A percentile compares a stretch with the other conserved stretches of the same genome.
Conservation (phyloP, 345 rosid species). For the Mallotus nudiflorus region DNA sequence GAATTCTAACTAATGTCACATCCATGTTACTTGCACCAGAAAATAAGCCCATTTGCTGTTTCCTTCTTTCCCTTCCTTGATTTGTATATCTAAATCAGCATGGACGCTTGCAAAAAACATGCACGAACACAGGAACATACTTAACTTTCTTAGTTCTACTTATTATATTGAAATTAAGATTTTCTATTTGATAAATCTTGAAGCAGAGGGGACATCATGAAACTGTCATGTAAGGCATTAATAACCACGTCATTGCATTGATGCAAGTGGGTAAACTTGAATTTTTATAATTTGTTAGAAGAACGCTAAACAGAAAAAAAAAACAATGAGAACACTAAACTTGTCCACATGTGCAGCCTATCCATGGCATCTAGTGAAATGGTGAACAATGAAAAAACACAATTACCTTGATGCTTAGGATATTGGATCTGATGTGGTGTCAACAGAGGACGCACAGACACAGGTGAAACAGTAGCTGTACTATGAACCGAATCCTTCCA, state of each 20-base stretch:
- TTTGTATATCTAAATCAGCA: too few species aligned
- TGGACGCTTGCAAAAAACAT: too few species aligned
- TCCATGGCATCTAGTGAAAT: not conserved
- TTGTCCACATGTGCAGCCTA: not conserved
- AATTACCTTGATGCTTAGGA: constrained; percentile 35
- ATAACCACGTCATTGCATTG: not conserved
- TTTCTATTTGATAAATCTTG: not conserved
- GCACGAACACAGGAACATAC: not conserved
- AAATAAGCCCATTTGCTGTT: not conserved
- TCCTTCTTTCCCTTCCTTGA: not conserved
- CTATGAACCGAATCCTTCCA: constrained; percentile 62
- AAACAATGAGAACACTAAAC: too few species aligned
- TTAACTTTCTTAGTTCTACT: constrained; percentile 2
- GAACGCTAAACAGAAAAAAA: too few species aligned
- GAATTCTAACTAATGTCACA: not conserved
- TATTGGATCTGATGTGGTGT: constrained; percentile 52
- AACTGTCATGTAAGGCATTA: not conserved
- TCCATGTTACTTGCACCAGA: too few species aligned
- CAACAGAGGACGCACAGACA: constrained; percentile 50
- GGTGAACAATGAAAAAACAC: not conserved
- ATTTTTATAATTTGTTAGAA: too few species aligned
- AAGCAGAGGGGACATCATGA: not conserved
- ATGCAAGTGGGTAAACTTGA: not conserved
- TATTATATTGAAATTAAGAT: not conserved
- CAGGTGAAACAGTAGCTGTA: constrained; percentile 45